A percentile compares a stretch with the other conserved stretches of the same genome.
phyloP scores from a whole-genome alignment of 805 yeast species.

The Wickerhamiella sorbophila region DNA sequence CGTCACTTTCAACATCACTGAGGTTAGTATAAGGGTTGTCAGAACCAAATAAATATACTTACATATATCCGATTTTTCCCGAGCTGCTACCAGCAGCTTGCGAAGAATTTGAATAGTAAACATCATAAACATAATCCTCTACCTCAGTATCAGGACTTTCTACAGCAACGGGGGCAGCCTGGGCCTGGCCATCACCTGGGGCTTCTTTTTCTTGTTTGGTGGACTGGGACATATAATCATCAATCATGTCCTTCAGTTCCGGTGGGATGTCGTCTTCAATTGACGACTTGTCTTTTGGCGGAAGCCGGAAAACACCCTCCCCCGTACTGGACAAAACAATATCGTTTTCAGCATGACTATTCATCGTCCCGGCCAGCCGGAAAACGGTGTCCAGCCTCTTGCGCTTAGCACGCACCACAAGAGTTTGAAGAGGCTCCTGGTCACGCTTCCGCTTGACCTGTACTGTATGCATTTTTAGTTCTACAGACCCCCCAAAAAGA shows the following conservation, averaged over 20 bases:
- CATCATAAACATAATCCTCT: slow-evolving; percentile 83
- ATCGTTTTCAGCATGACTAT: slow-evolving; percentile 13
- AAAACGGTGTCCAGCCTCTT: slow-evolving; percentile 14
- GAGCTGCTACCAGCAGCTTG: slow-evolving; percentile 22
- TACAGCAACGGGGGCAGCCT: background rate
- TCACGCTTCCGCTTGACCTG: slow-evolving; percentile 76
- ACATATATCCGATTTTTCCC: background rate
- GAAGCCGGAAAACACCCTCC: slow-evolving; percentile 2
- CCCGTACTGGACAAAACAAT: background rate
- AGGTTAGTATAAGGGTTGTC: slow-evolving; percentile 5
- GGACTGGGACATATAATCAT: slow-evolving; percentile 35
- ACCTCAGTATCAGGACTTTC: slow-evolving; percentile 20
- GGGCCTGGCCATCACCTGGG: background rate
- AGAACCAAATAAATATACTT: slow-evolving; percentile 8
- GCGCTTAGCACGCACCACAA: slow-evolving; percentile 24
- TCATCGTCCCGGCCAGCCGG: slow-evolving; percentile 21
- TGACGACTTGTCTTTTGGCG: slow-evolving; percentile 11
- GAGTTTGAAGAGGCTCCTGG: slow-evolving; percentile 80
- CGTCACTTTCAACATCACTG: slow-evolving; percentile 19
- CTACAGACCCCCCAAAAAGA: too few relatives aligned
- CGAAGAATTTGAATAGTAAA: slow-evolving; percentile 51
- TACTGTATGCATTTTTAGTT: slow-evolving; percentile 33
- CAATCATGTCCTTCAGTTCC: slow-evolving; percentile 63
- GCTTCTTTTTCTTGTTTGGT: background rate
- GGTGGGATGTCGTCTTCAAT: slow-evolving; percentile 33